Evolutionary conservation across 2,329 filamentous ascomycete species (phyloP), one percentile per base, ranked within the genome.

Genomic region (Aureobasidium musti): DNA sequence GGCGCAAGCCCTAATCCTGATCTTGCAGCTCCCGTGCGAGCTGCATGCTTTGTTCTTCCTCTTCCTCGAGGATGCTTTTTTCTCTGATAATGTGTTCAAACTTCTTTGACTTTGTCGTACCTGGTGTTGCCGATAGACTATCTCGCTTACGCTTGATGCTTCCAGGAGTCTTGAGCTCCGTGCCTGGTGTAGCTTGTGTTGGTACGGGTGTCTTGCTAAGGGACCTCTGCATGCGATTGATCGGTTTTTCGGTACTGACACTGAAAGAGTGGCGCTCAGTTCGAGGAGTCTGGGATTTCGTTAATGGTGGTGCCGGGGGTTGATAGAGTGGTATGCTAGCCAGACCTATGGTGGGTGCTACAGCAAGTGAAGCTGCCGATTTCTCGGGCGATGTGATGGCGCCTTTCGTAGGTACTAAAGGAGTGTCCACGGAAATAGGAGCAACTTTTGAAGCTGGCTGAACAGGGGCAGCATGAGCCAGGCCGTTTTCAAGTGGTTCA

Each of bases 21-120:
- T 63, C 57, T n/a, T 67, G 57, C 39, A 77, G 68, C 61, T 76
- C 70, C 54, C 73, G 65, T 17, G 75, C 75, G 11, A 78, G 65
- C 47, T 70, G 73, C 23, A 76, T 65, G 14, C 61, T 70, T 54
- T 60, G 47, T 45, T 76, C 74, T 56, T 74, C 72, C 43, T 69
- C 66, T 11, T 61, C 57, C 35, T 69, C 68, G 17, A 35, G 26
- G 17, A 60, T 64, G 23, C 67, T 63, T 23, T 65, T 69, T 23
- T 73, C 73, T 63, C 73, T 74, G 23, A 30, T 45, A 6, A 59
- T 45, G 14, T 26, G 21, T 47, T 71, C 73, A 43, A 71, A 70
- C 21, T 69, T 70, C 41, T 71, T 69, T 14, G 49, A 54, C 45
- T 69, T 71, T 45, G 70, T 68, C 14, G 71, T 68, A 7, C 71